A percentile compares a stretch with the other conserved stretches of the same genome.
These are phyloP conservation scores for Tylopilus balloui DNA, from an alignment of 768 basidiomycete species.

Conservation along the genomic window DNA sequence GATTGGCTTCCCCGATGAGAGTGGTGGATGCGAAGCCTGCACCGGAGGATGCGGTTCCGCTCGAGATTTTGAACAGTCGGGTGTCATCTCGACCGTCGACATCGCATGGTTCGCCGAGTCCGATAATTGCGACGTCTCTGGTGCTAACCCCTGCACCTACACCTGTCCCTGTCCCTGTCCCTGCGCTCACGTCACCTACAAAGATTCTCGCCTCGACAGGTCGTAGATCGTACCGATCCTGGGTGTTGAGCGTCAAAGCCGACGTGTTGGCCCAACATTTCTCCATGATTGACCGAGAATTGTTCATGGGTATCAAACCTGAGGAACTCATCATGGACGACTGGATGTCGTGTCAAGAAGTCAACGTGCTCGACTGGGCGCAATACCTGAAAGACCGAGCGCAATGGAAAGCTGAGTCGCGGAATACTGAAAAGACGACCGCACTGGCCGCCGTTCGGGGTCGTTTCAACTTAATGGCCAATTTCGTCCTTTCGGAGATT, in stretches of 20 bases:
- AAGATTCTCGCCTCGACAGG: constrained; percentile 36
- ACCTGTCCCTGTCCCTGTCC: background rate
- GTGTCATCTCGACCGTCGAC: constrained; percentile 39
- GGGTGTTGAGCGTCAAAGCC: constrained; percentile 60
- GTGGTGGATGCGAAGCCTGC: constrained; percentile 45
- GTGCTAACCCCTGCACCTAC: background rate
- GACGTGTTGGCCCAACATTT: constrained; percentile 71
- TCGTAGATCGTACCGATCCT: constrained; percentile 60
- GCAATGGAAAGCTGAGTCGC: constrained; percentile 59
- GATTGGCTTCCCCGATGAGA: constrained; percentile 28
- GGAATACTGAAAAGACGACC: constrained; percentile 57
- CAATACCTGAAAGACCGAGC: constrained; percentile 75
- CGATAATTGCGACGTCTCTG: constrained; percentile 14
- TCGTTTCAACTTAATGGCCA: constrained; percentile 79
- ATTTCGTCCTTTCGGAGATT: constrained; percentile 79
- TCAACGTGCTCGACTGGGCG: constrained; percentile 78
- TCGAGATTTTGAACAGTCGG: constrained; percentile 62
- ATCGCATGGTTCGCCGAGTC: constrained; percentile 24
- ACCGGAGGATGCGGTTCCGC: constrained; percentile 58
- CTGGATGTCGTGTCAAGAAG: constrained; percentile 58
- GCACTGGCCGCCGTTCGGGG: constrained; percentile 71
- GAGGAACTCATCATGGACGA: constrained; percentile 81
- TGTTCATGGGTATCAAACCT: constrained; percentile 80
- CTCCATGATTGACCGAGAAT: constrained; percentile 82
- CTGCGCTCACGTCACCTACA: constrained; percentile 27